A percentile compares a stretch with the other conserved stretches of the same genome.
Evolutionary conservation across 2,329 filamentous ascomycete genomes (phyloP).

Genomic region (Pseudogymnoascus destructans): DNA sequence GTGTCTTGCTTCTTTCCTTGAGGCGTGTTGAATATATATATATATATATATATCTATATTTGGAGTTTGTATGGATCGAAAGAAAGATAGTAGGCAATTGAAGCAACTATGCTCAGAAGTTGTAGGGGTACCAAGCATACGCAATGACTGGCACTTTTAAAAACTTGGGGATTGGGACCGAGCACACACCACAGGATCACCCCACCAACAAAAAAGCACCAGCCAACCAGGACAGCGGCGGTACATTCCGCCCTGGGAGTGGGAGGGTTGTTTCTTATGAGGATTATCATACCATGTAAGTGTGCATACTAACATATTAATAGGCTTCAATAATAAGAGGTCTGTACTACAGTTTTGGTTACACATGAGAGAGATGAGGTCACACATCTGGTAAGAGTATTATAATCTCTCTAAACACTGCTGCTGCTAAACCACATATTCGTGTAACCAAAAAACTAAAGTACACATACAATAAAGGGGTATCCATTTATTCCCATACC

Average conservation of each 20-base stretch:
- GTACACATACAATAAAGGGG: neutral
- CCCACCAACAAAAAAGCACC: neutral
- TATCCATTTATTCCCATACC: neutral
- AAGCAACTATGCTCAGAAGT: neutral
- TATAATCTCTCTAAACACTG: neutral
- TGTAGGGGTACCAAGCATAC: neutral
- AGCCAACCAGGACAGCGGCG: neutral
- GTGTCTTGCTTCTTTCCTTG: no score
- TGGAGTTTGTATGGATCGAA: neutral
- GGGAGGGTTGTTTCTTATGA: neutral
- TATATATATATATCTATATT: no score
- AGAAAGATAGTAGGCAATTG: neutral
- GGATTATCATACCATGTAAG: neutral
- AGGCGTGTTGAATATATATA: neutral
- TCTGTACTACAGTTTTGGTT: neutral
- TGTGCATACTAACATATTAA: neutral
- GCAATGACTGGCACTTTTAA: neutral
- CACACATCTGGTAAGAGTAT: neutral
- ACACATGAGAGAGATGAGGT: neutral
- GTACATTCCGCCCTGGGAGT: neutral
- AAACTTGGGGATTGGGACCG: neutral
- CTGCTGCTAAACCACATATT: neutral
- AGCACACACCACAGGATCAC: neutral
- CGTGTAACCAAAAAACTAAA: neutral
- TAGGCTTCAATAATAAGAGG: neutral